Base-by-base conservation (phyloP, 169 alveolate genomes). In the Cryptosporidium canis region DNA sequence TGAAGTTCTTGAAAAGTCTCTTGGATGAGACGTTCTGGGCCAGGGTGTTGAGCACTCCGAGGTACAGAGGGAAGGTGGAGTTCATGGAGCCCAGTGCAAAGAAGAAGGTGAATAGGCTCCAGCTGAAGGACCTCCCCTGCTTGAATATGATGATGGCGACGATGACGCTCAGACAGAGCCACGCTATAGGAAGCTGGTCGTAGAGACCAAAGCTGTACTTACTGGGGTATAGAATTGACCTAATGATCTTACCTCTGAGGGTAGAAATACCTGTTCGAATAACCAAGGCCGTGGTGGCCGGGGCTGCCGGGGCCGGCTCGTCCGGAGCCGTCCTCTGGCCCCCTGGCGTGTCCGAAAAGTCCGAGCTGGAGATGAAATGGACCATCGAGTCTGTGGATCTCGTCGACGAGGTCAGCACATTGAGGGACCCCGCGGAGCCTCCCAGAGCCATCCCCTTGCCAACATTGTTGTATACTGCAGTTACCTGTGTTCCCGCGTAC, bases 221-320 rank as follows among this genome's bases (percentile, higher is more conserved):
- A 94, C 95, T 97, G 39, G 99, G 99, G 83, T 93, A 96, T 29
- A 96, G 92, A 58, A 97, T 97, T 67, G 97, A 95, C 90, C 98
- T 94, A 90, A 97, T 95, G 56, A 96, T 94, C 70, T 93, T 95
- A 0, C 99, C 97, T 90, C 95, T 90, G 3, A 96, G 92, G 1
- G 99, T 97, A 56, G 90, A 92, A 83, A 94, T 90, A 58, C 96
- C 96, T 0, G 96, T 94, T 83, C 94, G 95, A 24, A 95, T 90
- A 6, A 97, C 99, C 31, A 96, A 95, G n/a, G 95, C 97, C 18
- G 83, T 64, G 11, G 63, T 51, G 24, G 33, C 0, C 5, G 55
- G 55, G 55, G 55, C 55, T 11, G 55, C n/a, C n/a, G 55, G 55
- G 55, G 68, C n/a, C 37, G 12, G 31, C 27, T 61, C 68, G 7